Evolutionary conservation across 1,284 basidiomycete genomes (phyloP).

Genomic region (Sporisorium scitamineum): DNA sequence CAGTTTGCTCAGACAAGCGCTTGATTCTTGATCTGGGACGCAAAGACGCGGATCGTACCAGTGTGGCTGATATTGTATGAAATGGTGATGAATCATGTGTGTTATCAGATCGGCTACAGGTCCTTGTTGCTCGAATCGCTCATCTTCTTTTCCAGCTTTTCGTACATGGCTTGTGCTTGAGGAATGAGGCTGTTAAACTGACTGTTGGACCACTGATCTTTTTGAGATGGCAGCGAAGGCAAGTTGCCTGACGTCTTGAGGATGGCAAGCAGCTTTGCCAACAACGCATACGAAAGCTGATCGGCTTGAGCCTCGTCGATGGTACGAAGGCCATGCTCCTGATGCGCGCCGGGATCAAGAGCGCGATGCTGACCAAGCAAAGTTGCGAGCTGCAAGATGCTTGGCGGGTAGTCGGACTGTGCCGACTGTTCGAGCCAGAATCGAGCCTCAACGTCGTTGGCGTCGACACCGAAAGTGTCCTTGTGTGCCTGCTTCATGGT

Average conservation of each 20-base stretch:
- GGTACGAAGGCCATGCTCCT: constrained; percentile 16
- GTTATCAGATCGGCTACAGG: background rate
- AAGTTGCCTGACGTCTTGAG: constrained; percentile 47
- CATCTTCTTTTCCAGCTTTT: constrained; percentile 40
- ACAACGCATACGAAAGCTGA: constrained; percentile 38
- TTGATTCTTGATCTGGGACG: background rate
- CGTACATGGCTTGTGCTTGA: constrained; percentile 48
- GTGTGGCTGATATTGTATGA: background rate
- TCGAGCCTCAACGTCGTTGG: constrained; percentile 54
- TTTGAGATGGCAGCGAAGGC: constrained; percentile 43
- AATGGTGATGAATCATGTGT: background rate
- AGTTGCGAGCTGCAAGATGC: constrained; percentile 43
- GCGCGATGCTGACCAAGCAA: constrained; percentile 39
- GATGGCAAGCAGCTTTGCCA: constrained; percentile 47
- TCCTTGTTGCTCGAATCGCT: constrained; percentile 14
- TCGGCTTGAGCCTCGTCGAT: constrained; percentile 38
- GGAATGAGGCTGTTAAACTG: constrained; percentile 46
- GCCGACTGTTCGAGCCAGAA: constrained; percentile 54
- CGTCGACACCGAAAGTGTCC: constrained; percentile 49
- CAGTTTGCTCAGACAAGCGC: constrained; percentile 2
- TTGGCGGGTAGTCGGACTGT: constrained; percentile 42
- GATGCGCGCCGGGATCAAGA: constrained; percentile 17
- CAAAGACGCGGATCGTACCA: background rate
- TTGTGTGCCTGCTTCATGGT: constrained; percentile 51
- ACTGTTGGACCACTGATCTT: constrained; percentile 49